Evolutionary conservation across 23 red algal species (phyloP).

Genomic region (Agarophyton chilense): DNA sequence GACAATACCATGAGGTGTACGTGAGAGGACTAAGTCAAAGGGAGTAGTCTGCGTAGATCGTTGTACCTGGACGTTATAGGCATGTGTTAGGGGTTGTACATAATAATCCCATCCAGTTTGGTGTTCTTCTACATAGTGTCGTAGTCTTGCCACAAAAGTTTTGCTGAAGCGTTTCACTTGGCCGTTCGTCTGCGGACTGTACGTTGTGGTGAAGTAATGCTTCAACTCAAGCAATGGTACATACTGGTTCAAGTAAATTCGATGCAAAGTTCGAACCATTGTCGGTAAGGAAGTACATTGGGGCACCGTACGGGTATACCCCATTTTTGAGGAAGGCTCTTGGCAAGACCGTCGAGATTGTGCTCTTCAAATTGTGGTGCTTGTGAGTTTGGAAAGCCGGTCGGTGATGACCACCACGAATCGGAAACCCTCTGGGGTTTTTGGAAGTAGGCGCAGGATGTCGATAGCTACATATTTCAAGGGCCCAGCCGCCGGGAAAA

Average conservation of each 20-base stretch:
- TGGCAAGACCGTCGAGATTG: background rate
- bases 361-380: conserved; percentile 4
- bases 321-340: conserved; percentile 11
- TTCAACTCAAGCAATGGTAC: background rate
- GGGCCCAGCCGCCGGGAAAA: too few relatives aligned
- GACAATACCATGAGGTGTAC: background rate
- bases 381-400: conserved; percentile 27
- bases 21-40: too few relatives aligned
- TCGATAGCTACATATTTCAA: too few relatives aligned
- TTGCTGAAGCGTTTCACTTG: conserved; percentile 39
- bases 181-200: conserved; percentile 19
- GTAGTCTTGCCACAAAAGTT: background rate
- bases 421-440: background rate
- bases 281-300: too few relatives aligned
- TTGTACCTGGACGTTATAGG: conserved; percentile 41
- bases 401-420: too few relatives aligned
- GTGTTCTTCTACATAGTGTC: conserved; percentile 27
- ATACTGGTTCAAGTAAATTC: conserved; percentile 8
- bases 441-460: conserved; percentile 16
- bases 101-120: conserved; percentile 15
- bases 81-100: background rate
- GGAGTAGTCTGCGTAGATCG: background rate
- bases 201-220: too few relatives aligned
- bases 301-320: too few relatives aligned
- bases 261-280: conserved; percentile 42